Conservation (phyloP, 495 filamentous ascomycete species). For the Talaromyces ruber region DNA sequence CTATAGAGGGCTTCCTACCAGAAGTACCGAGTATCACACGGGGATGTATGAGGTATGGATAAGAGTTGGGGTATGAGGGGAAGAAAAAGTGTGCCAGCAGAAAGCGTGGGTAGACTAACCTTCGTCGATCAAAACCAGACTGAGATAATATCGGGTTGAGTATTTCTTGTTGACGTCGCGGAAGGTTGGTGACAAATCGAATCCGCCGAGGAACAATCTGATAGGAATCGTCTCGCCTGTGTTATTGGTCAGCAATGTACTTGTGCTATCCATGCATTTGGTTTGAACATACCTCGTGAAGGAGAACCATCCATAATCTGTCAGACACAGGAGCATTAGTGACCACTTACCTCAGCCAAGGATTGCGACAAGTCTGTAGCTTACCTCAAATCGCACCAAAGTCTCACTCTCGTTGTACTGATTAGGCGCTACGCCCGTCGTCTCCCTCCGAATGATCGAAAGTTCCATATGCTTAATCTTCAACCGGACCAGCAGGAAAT, state of each 20-base stretch:
- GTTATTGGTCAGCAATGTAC: not conserved
- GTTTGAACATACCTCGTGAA: slow-evolving; percentile 56
- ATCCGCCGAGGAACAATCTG: slow-evolving; percentile 92
- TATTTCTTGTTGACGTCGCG: slow-evolving; percentile 99
- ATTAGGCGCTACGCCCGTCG: slow-evolving; percentile 96
- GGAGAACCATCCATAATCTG: slow-evolving; percentile 99
- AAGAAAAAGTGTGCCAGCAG: not conserved
- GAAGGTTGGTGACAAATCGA: slow-evolving; percentile 97
- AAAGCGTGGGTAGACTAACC: slow-evolving; percentile 39
- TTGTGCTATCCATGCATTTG: not conserved
- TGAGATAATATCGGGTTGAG: slow-evolving; percentile 95
- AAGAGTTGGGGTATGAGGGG: not conserved
- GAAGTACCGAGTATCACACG: not conserved
- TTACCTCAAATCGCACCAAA: slow-evolving; percentile 90
- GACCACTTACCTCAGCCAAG: not conserved
- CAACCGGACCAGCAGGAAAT: slow-evolving; percentile 92
- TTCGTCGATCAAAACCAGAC: slow-evolving; percentile 94
- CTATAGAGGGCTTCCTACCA: slow-evolving; percentile 16
- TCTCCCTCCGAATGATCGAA: slow-evolving; percentile 94
- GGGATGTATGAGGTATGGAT: not conserved
- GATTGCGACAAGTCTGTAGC: slow-evolving; percentile 10
- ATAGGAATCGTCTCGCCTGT: slow-evolving; percentile 94
- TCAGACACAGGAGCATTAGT: not conserved
- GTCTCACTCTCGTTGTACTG: slow-evolving; percentile 99
- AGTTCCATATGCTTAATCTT: slow-evolving; percentile 99